Evolutionary conservation across 1,284 basidiomycete genomes (phyloP).

Genomic region (Ganoderma leucocontextum): DNA sequence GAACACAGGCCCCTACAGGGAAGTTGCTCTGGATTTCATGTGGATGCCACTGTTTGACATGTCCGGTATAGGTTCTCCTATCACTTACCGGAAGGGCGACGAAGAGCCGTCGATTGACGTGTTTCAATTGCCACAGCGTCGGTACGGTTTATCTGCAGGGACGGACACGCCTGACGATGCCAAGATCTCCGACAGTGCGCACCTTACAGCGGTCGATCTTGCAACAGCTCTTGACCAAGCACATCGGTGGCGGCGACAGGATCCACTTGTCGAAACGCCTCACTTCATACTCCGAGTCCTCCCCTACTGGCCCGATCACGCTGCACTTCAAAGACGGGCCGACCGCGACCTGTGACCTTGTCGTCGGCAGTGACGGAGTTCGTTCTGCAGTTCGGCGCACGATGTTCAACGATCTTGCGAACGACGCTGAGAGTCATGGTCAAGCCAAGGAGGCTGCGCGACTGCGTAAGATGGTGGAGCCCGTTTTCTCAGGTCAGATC

Average conservation of each 20-base stretch:
- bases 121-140: background rate
- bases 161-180: background rate
- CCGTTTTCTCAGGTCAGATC: constrained; percentile 11
- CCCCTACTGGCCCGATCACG: constrained; percentile 38
- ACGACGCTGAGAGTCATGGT: constrained; percentile 27
- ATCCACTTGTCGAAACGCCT: constrained; percentile 58
- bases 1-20: background rate
- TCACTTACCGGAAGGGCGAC: background rate
- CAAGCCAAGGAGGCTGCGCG: constrained; percentile 13
- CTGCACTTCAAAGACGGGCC: constrained; percentile 59
- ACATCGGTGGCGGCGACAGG: background rate
- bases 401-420: constrained; percentile 28
- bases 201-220: background rate
- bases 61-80: background rate
- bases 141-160: background rate
- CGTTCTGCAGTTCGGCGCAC: constrained; percentile 48
- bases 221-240: background rate
- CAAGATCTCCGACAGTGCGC: background rate
- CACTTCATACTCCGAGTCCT: constrained; percentile 50
- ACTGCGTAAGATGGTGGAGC: background rate
- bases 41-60: too few species aligned
- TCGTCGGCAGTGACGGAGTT: constrained; percentile 60
- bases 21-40: background rate
- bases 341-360: constrained; percentile 53
- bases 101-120: background rate